Percentiles rank a stretch among this genome's conserved stretches.
phyloP scores from a whole-genome alignment of 352 stramenopile genomes.

The Globisporangium irregulare region DNA sequence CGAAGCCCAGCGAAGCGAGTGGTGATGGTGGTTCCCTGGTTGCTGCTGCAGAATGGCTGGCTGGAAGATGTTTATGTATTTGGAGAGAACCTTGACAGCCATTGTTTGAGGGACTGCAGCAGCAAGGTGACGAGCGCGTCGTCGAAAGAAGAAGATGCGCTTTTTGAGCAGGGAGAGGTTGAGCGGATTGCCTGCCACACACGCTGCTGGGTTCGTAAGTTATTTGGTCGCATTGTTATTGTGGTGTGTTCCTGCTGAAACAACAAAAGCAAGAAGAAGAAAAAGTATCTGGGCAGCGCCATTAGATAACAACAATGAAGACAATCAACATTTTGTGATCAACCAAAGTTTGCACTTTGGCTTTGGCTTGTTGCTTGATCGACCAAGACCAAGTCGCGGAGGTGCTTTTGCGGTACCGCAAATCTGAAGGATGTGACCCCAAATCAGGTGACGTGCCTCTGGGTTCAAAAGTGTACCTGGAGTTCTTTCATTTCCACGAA shows the following conservation, averaged over 20 bases:
- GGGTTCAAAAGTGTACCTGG: not conserved
- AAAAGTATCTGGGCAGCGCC: not conserved
- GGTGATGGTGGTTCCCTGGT: not conserved
- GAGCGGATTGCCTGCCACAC: not conserved
- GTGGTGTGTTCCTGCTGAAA: not conserved
- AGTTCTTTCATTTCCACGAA: not conserved
- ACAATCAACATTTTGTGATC: not conserved
- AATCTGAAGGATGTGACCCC: not conserved
- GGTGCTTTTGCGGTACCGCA: not conserved
- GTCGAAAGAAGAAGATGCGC: not conserved
- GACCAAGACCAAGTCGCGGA: not conserved
- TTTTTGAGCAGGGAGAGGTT: not conserved
- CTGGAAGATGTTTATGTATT: not conserved
- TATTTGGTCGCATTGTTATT: conserved; percentile 8
- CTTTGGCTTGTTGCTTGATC: not conserved
- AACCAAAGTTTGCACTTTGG: not conserved
- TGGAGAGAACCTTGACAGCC: not conserved
- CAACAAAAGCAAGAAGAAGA: not conserved
- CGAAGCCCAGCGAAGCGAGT: not conserved
- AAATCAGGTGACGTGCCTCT: not conserved
- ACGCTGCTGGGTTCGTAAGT: conserved; percentile 3
- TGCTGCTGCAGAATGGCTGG: not conserved
- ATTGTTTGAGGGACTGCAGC: not conserved
- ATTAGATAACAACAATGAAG: not conserved
- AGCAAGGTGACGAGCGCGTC: not conserved